Percentiles rank a stretch among this genome's conserved stretches.
phyloP scores from a whole-genome alignment of 75 land plant genomes.

The Picea sitchensis region DNA sequence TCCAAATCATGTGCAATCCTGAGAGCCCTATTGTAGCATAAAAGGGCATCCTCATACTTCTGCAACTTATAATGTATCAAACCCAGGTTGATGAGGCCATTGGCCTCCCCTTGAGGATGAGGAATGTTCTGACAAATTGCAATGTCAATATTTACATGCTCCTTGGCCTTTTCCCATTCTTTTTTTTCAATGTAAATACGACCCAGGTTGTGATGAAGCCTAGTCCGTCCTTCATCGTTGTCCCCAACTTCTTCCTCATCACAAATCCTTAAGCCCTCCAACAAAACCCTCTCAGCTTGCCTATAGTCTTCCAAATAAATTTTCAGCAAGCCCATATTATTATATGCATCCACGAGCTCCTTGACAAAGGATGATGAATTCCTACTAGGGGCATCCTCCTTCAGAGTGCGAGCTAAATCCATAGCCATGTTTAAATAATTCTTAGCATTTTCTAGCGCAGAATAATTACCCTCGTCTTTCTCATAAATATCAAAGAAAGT shows the following conservation, averaged over 20 bases:
- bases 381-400: slow-evolving; percentile 42
- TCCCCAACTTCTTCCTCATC: slow-evolving; percentile 86
- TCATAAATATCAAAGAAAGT: slow-evolving; percentile 84
- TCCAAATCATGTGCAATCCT: slow-evolving; percentile 68
- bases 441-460: slow-evolving; percentile 59
- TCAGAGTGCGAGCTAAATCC: slow-evolving; percentile 63
- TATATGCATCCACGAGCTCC: slow-evolving; percentile 92
- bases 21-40: slow-evolving; percentile 68
- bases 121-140: slow-evolving; percentile 72
- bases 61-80: slow-evolving; percentile 68
- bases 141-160: slow-evolving; percentile 79
- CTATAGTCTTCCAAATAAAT: slow-evolving; percentile 79
- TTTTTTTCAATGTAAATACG: slow-evolving; percentile 66
- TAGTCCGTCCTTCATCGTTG: slow-evolving; percentile 76
- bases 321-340: slow-evolving; percentile 89
- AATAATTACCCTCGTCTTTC: slow-evolving; percentile 45
- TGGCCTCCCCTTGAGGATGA: slow-evolving; percentile 93
- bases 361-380: slow-evolving; percentile 55
- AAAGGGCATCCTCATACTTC: slow-evolving; percentile 69
- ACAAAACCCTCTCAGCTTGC: slow-evolving; percentile 60
- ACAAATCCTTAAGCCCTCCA: slow-evolving; percentile 66
- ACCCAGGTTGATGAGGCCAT: slow-evolving; percentile 92
- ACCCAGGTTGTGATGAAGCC: slow-evolving; percentile 96
- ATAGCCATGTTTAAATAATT: slow-evolving; percentile 65
- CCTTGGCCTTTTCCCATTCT: slow-evolving; percentile 61